Base-by-base conservation (phyloP, 768 basidiomycete species). In the Auriscalpium orientale region DNA sequence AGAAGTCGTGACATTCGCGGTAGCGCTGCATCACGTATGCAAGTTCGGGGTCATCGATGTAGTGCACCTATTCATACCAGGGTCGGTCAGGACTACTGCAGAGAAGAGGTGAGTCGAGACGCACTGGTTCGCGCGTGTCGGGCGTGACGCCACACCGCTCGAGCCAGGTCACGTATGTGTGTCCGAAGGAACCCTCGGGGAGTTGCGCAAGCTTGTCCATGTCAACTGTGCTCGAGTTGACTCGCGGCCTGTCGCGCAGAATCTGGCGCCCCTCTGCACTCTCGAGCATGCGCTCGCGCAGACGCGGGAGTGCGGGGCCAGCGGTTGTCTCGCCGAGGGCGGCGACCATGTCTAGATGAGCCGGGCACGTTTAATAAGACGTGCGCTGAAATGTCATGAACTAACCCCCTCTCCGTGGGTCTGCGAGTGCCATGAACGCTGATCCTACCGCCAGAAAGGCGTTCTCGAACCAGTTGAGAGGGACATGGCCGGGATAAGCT, bases 1-100 rank as follows among this genome's bases (percentile, higher is more conserved):
- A 97, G 62, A 98, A 87, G 72, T 99, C 95, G 71, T 99, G 97
- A 60, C 89, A 95, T 73, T 99, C 95, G 22, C 95, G 87, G 69
- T 98, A 99, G 51, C 95, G 87, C 62, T 95, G 91, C 89, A 99
- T 92, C 54, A 98, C 90, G 70, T 97, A 98, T 22, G 97, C 97
- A 11, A 97, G 81, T 65, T 97, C 95, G 2, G 94, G 93, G 65
- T 98, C 92, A 66, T 89, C 82, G 55, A 98, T 87, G 66, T 98
- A 98, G 61, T 87, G 90, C 7, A 97, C 95, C 95, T 98, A 64
- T 10, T 56, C 8, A 35, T 9, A 20, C 10, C 38, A 28, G 58
- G 53, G 58, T 56, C 28, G 7, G 49, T 21, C 46, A 35, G 34
- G 21, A 54, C 15, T 45, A 51, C 57, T 46, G 46, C 15, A 40